Evolutionary conservation across 768 basidiomycete genomes (phyloP).

Genomic region (Tulasnella calospora): DNA sequence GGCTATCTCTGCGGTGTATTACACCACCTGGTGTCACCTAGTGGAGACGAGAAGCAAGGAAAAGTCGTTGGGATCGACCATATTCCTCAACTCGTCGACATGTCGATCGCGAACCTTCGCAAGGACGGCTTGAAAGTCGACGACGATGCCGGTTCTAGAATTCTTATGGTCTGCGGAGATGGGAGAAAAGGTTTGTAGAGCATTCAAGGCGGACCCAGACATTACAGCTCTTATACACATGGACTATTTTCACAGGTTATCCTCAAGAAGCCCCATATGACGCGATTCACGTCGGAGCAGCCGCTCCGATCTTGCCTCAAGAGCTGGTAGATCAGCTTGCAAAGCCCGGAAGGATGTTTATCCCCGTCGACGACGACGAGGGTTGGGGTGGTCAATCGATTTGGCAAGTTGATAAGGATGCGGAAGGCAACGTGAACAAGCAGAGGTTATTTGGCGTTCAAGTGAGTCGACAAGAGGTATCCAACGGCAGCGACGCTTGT

Average conservation of each 20-base stretch:
- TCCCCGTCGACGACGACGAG: constrained; percentile 66
- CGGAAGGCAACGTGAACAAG: constrained; percentile 57
- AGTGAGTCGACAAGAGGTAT: constrained; percentile 46
- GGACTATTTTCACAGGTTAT: constrained; percentile 36
- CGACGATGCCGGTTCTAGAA: constrained; percentile 41
- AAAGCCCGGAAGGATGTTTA: constrained; percentile 78
- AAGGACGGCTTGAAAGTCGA: constrained; percentile 52
- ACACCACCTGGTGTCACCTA: constrained; percentile 58
- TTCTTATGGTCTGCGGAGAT: constrained; percentile 65
- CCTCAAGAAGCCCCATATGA: constrained; percentile 51
- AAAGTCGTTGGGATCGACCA: constrained; percentile 90
- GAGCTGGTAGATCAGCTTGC: constrained; percentile 74
- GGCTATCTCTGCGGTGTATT: constrained; percentile 83
- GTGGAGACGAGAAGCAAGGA: constrained; percentile 36
- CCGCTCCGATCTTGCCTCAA: constrained; percentile 67
- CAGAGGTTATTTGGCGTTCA: constrained; percentile 73
- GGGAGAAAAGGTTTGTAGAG: constrained; percentile 59
- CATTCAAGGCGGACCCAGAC: not conserved
- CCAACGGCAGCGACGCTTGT: not conserved
- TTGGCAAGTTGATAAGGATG: constrained; percentile 74
- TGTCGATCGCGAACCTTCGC: constrained; percentile 63
- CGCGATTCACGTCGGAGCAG: constrained; percentile 92
- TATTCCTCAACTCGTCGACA: constrained; percentile 67
- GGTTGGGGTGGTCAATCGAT: constrained; percentile 48
- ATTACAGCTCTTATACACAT: not conserved